These are phyloP conservation scores for Rutstroemia sp. DNA, from an alignment of 2,329 filamentous ascomycete species.

Conservation along the genomic window DNA sequence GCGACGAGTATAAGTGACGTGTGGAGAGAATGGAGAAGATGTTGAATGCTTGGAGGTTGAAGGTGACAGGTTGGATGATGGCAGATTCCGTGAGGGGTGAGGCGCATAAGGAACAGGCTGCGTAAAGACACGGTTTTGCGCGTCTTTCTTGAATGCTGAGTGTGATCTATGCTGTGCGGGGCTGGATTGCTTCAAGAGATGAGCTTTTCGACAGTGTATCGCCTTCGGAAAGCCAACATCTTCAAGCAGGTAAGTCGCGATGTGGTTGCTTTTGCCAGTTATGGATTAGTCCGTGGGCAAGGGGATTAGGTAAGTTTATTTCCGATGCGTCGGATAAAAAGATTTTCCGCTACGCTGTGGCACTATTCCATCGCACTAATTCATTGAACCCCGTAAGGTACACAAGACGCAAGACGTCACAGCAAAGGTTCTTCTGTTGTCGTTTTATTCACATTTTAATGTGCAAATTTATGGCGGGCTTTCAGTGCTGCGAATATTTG, in stretches of 20 bases:
- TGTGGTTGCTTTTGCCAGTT: constrained; percentile 7
- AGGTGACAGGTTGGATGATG: constrained; percentile 1
- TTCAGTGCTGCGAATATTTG: no score
- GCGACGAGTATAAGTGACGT: constrained; percentile 2
- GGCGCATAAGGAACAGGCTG: constrained; percentile 6
- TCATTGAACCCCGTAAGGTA: no score
- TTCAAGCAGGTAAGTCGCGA: constrained; percentile 5
- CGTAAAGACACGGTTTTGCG: constrained; percentile 6
- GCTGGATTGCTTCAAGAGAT: no score
- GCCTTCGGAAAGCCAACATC: constrained; percentile 3
- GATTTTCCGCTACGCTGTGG: no score
- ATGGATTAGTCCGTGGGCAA: neutral
- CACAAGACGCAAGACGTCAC: no score
- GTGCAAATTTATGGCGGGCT: no score
- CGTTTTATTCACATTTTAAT: no score
- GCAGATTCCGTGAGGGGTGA: constrained; percentile 6
- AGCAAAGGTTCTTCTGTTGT: no score
- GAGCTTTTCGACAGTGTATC: no score
- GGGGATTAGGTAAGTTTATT: no score
- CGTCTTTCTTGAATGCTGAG: neutral
- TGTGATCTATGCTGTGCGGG: neutral
- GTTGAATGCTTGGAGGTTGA: neutral
- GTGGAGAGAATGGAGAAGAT: constrained; percentile 6
- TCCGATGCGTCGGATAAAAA: no score
- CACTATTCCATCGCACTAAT: no score